Evolutionary conservation across 371 early-diverging fungal genomes (phyloP), one percentile per base, ranked within the genome.

Genomic region (Mucor racemosus): DNA sequence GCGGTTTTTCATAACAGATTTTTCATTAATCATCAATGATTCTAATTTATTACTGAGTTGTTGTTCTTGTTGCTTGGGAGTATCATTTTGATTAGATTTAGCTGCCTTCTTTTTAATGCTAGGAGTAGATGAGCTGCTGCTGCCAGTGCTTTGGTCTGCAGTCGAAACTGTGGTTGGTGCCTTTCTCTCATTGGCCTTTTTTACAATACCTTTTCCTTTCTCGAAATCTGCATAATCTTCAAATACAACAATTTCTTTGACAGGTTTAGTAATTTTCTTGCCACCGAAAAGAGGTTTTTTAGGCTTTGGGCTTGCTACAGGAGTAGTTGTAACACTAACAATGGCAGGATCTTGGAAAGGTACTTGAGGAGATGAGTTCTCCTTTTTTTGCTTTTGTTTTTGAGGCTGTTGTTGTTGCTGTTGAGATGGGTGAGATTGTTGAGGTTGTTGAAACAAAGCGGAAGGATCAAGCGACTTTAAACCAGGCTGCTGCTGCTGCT

Each of bases 321-420:
- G 48, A 48, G 46, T 48, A 7, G 17, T 48, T 4, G 61, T 48
- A 4, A 61, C 71, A 58, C 71, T 70, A 50, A 74, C 55, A 39
- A 74, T 74, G 19, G 75, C 75, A 56, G 75, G 75, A 55, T 74
- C 75, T 54, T 69, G 62, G 39, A 69, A 64, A 15, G 62, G 54
- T 1, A n/a, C 7, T 36, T 58, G 34, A 35, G 19, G 42, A 13
- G 17, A 33, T 35, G 54, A 31, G 3, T 21, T 14, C 5, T 39
- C 19, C 38, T 46, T 58, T 33, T 42, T 26, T 48, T 34, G 56
- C 38, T 58, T 58, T n/a, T 36, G 41, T 40, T 58, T 35, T 36
- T 40, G 58, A 17, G 34, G 33, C 4, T 34, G 48, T 39, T 0
- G 39, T 39, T 36, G 14, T 42, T 64, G 64, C n/a, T 33, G 26